Conservation (phyloP, 2,329 filamentous ascomycete genomes). For the Alternaria sp. region DNA sequence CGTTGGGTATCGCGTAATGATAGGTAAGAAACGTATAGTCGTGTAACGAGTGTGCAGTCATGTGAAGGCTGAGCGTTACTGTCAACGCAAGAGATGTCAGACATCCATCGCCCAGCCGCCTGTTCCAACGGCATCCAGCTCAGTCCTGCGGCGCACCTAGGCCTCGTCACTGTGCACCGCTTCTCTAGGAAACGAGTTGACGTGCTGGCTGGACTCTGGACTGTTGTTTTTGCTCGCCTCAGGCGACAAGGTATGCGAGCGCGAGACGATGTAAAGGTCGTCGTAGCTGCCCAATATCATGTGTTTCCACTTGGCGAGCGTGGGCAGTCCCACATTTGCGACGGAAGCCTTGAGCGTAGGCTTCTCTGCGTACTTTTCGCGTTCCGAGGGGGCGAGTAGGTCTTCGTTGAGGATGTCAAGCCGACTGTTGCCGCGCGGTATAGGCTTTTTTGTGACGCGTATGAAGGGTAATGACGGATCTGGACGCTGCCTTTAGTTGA, state of each 20-base stretch:
- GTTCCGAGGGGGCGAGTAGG: slow-evolving; percentile 45
- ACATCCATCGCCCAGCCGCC: background rate
- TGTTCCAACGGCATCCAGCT: background rate
- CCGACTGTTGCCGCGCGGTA: slow-evolving; percentile 54
- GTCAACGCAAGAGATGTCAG: background rate
- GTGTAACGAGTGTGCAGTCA: background rate
- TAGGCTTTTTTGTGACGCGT: slow-evolving; percentile 55
- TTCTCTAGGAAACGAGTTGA: slow-evolving; percentile 44
- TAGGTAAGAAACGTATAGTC: slow-evolving; percentile 13
- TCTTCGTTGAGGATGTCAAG: slow-evolving; percentile 56
- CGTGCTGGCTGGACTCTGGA: slow-evolving; percentile 47
- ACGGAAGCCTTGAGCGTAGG: slow-evolving; percentile 56
- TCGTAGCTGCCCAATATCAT: slow-evolving; percentile 54
- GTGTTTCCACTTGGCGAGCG: slow-evolving; percentile 53
- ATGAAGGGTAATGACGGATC: slow-evolving; percentile 50
- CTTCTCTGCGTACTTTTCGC: slow-evolving; percentile 49
- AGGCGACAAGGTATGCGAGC: slow-evolving; percentile 45
- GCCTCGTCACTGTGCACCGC: slow-evolving; percentile 25
- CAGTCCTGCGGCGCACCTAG: background rate
- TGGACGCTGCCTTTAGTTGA: slow-evolving; percentile 28
- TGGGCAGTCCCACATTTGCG: slow-evolving; percentile 55
- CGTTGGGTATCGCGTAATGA: slow-evolving; percentile 30
- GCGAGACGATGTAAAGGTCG: slow-evolving; percentile 58
- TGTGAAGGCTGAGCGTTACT: background rate
- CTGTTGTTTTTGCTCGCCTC: slow-evolving; percentile 47